Percentiles rank a stretch among this genome's conserved stretches.
Conservation (phyloP, 2,329 filamentous ascomycete genomes). For the Cadophora luteo-olivacea region DNA sequence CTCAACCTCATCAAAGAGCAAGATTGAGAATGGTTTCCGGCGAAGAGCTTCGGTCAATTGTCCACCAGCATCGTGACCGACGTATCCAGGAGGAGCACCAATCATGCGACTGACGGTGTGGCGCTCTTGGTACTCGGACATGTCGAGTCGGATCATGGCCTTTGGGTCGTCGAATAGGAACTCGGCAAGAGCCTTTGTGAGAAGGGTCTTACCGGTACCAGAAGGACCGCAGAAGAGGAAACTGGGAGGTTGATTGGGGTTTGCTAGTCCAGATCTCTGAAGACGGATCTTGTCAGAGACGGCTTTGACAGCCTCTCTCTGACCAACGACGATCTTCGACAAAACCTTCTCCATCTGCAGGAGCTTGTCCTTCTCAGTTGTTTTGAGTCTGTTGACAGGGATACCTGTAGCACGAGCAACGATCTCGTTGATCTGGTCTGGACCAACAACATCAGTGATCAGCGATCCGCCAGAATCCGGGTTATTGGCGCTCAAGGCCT, state of each 20-base stretch:
- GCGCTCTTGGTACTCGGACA: constrained; percentile 99
- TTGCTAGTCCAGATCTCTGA: constrained; percentile 90
- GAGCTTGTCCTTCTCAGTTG: constrained; percentile 98
- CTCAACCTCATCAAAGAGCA: constrained; percentile 97
- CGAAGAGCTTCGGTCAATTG: constrained; percentile 95
- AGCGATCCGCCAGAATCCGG: constrained; percentile 72
- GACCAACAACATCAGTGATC: constrained; percentile 91
- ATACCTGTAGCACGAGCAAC: constrained; percentile 98
- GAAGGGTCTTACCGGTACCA: constrained; percentile 95
- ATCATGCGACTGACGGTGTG: constrained; percentile 98
- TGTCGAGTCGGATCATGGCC: constrained; percentile 98
- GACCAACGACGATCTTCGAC: constrained; percentile 84
- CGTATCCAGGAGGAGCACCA: constrained; percentile 94
- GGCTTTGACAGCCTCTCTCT: constrained; percentile 89
- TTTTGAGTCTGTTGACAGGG: constrained; percentile 90
- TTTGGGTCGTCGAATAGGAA: constrained; percentile 98
- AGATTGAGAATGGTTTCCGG: constrained; percentile 94
- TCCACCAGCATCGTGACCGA: constrained; percentile 94
- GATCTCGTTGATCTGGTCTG: constrained; percentile 99
- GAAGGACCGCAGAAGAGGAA: constrained; percentile 99
- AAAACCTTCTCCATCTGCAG: constrained; percentile 94
- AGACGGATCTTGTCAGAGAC: constrained; percentile 96
- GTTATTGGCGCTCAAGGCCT: constrained; percentile 62
- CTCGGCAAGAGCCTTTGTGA: constrained; percentile 96
- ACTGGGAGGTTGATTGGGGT: constrained; percentile 95